Percentiles rank a stretch among this genome's conserved stretches.
Conservation (phyloP, 495 filamentous ascomycete species). For the Podospora conica region DNA sequence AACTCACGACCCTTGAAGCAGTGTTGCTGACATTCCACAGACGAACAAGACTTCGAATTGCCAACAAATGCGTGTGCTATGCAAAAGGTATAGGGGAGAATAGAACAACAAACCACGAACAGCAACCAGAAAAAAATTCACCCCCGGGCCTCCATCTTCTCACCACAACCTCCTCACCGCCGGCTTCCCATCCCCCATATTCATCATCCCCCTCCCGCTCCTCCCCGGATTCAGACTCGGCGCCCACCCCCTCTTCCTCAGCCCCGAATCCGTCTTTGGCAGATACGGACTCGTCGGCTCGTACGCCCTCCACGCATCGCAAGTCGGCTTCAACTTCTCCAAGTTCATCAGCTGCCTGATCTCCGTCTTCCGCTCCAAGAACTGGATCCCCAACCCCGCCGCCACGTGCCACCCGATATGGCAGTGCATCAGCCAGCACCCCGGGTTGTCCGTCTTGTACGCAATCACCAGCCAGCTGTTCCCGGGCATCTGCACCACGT, state of each 20-base stretch:
- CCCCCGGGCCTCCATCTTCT: too few relatives aligned
- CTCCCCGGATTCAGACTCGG: background rate
- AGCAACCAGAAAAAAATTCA: background rate
- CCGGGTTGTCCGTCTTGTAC: conserved; percentile 43
- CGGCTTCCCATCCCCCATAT: background rate
- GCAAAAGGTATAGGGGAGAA: background rate
- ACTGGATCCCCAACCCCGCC: conserved; percentile 40
- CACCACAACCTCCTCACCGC: background rate
- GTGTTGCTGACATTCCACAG: background rate
- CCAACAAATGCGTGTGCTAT: background rate
- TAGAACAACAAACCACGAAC: background rate
- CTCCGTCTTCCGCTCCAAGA: conserved; percentile 38
- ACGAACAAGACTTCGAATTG: background rate
- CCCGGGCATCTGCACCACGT: conserved; percentile 38
- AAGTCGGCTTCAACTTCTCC: conserved; percentile 30
- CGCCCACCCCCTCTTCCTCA: conserved; percentile 7
- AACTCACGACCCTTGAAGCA: too few relatives aligned
- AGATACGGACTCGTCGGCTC: conserved; percentile 22
- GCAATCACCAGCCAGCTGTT: conserved; percentile 35
- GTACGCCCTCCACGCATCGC: conserved; percentile 39
- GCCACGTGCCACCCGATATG: conserved; percentile 49
- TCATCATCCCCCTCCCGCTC: background rate
- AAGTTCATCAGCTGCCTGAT: conserved; percentile 33
- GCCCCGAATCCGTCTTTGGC: conserved; percentile 18
- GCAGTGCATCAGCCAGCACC: conserved; percentile 44